Conservation (phyloP, 2,329 filamentous ascomycete species). For the Exophiala viscosa region DNA sequence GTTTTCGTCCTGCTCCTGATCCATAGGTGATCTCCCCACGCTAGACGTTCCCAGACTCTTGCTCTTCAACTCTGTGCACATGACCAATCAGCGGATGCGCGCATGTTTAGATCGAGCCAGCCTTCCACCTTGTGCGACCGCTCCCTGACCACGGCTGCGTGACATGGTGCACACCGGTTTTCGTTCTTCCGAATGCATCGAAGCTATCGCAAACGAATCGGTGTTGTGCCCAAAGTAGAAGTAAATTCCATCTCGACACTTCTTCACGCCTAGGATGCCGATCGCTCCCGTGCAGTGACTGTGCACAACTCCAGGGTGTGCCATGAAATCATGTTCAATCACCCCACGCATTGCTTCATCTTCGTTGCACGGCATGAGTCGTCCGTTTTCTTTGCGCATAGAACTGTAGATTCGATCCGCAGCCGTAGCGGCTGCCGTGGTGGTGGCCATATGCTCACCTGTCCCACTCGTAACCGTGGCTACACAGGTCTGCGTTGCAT, state of each 20-base stretch:
- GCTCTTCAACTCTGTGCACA: neutral
- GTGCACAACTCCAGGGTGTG: constrained; percentile 74
- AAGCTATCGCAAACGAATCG: constrained; percentile 77
- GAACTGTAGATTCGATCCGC: constrained; percentile 77
- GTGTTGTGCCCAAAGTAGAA: constrained; percentile 97
- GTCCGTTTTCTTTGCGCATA: constrained; percentile 61
- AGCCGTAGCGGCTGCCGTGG: constrained; percentile 81
- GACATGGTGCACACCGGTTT: constrained; percentile 85
- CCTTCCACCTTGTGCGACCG: constrained; percentile 48
- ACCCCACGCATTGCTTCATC: constrained; percentile 75
- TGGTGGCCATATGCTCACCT: constrained; percentile 96
- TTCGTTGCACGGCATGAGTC: constrained; percentile 64
- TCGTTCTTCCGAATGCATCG: constrained; percentile 75
- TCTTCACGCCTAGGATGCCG: constrained; percentile 86
- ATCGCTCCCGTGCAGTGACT: constrained; percentile 84
- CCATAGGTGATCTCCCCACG: neutral
- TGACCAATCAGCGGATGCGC: constrained; percentile 1
- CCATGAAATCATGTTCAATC: constrained; percentile 86
- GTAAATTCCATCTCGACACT: constrained; percentile 68
- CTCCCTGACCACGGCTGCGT: constrained; percentile 56
- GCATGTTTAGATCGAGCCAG: constrained; percentile 29
- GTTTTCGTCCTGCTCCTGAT: neutral
- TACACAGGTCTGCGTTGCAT: constrained; percentile 66
- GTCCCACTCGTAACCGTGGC: constrained; percentile 90
- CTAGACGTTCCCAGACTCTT: neutral